Evolutionary conservation across 192 early-diverging fungal genomes (phyloP), one percentile per base, ranked within the genome.

Genomic region (Mortierella alpina): DNA sequence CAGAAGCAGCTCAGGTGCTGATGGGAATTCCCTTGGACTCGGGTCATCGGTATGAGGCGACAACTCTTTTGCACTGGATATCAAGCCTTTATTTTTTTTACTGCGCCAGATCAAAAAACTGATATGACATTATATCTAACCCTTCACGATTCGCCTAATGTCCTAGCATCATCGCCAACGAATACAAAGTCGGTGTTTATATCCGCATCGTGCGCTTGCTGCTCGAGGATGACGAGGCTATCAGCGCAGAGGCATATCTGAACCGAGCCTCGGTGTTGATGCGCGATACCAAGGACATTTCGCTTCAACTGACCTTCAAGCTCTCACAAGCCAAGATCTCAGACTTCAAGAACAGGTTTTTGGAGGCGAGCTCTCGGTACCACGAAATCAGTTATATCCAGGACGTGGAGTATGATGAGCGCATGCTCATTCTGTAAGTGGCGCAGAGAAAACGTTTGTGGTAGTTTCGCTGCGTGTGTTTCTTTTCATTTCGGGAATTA

Each of bases 11-110:
- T 9, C 88, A 85, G 68, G 88, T 92, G 31, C 87, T 99, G 50
- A 92, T 95, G 85, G 93, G 93, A 18, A 95, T 98, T 42, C 93
- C 96, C 7, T 86, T 97, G 64, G 98, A 99, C 64, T 96, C 94
- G 39, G 94, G 93, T 55, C 95, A 95, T 79, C 85, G 95, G 82
- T 84, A 86, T 31, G 31, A 31, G 31, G 31, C 31, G 31, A 31
- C 31, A 31, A 3, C 31, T 31, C 3, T 31, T 31, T 31, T 31
- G 31, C 31, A 31, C 31, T 31, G 31, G 31, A 31, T 31, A 31
- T 31, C 31, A 31, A 31, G 31, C 31, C 31, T 1, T 31, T n/a
- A n/a, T 31, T 31, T 31, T 31, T 59, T 59, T 42, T 31, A 59
- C 58, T 59, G 58, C 58, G 58, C 58, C 58, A 59, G 31, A 58